Evolutionary conservation across 768 basidiomycete genomes (phyloP).

Genomic region (Boletus pseudo-olivaceus): DNA sequence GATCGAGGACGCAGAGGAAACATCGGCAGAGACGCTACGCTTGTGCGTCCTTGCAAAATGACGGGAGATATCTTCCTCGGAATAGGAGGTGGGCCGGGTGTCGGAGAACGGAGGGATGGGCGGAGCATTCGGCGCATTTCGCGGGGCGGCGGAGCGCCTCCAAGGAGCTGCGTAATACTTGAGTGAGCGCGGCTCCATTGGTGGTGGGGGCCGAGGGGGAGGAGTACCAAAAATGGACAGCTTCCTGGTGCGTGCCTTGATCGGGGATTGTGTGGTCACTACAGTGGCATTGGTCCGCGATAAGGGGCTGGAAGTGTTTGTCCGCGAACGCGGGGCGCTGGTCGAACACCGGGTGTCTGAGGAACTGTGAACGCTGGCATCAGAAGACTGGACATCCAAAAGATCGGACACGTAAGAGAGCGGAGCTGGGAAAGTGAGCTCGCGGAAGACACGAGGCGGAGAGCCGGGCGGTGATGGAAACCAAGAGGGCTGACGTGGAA

Average conservation of each 20-base stretch:
- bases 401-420: constrained; percentile 45
- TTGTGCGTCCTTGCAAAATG: constrained; percentile 35
- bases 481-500: constrained; percentile 26
- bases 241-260: constrained; percentile 19
- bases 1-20: constrained; percentile 43
- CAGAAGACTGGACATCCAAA: constrained; percentile 9
- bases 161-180: constrained; percentile 48
- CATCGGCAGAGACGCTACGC: constrained; percentile 42
- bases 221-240: constrained; percentile 39
- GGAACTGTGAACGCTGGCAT: constrained; percentile 3
- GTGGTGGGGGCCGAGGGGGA: constrained; percentile 42
- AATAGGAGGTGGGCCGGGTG: constrained; percentile 25
- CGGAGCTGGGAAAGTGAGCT: constrained; percentile 74
- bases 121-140: neutral
- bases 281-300: constrained; percentile 14
- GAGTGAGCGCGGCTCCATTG: constrained; percentile 43
- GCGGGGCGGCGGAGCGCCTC: constrained; percentile 35
- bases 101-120: constrained; percentile 20
- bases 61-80: constrained; percentile 39
- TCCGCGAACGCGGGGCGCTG: constrained; percentile 2
- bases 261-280: constrained; percentile 1
- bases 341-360: constrained; percentile 2
- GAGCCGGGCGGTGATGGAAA: constrained; percentile 16
- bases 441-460: constrained; percentile 38
- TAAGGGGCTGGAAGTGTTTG: constrained; percentile 19